Percentiles rank a stretch among this genome's conserved stretches.
These are phyloP conservation scores for Zymoseptoria ardabiliae DNA, from an alignment of 2,329 filamentous ascomycete genomes.

Conservation along the genomic window DNA sequence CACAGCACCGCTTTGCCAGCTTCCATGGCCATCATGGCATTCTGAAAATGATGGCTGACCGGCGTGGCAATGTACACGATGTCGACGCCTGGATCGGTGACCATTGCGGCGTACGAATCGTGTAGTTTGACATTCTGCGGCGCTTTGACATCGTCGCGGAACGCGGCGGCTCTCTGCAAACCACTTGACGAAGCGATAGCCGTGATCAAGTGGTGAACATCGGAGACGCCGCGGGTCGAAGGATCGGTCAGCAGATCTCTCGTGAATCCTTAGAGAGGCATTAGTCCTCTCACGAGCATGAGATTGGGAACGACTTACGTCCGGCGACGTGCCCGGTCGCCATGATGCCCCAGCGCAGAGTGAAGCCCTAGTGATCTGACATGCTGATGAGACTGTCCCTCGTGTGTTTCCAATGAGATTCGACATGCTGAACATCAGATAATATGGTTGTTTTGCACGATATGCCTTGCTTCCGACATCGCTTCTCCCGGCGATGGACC, in stretches of 20 bases:
- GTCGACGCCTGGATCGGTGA: conserved; percentile 37
- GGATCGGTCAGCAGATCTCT: background rate
- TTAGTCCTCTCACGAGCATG: background rate
- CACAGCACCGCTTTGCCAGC: conserved; percentile 41
- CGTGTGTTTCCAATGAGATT: no score
- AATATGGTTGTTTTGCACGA: background rate
- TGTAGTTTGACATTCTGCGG: conserved; percentile 25
- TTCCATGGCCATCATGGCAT: conserved; percentile 38
- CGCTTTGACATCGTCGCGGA: background rate
- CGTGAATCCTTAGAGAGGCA: background rate
- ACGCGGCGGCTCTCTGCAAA: background rate
- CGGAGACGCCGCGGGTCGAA: background rate
- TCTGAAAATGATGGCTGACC: conserved; percentile 39
- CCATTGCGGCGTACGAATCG: conserved; percentile 36
- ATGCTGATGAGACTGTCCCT: background rate
- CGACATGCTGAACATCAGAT: background rate
- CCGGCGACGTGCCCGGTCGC: background rate
- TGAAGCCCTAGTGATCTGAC: background rate
- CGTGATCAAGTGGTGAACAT: background rate
- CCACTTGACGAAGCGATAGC: background rate
- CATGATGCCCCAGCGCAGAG: background rate
- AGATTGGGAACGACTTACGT: background rate
- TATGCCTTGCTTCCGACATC: no score
- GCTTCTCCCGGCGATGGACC: no score
- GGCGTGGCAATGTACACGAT: conserved; percentile 43